Evolutionary conservation across 2,329 filamentous ascomycete species (phyloP).

Genomic region (Xylaria polymorpha): DNA sequence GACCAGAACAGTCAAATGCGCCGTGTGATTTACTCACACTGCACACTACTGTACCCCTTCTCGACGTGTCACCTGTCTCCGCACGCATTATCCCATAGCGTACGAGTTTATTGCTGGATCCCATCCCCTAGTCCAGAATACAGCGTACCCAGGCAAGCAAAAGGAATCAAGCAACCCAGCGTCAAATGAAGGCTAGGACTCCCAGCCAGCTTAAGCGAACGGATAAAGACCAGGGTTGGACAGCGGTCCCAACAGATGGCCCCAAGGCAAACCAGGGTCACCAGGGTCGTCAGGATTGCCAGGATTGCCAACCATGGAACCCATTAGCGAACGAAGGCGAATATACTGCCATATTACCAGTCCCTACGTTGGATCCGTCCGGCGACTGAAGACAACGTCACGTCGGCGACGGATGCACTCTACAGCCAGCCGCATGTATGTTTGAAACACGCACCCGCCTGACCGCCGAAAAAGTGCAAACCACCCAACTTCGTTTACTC

Average conservation of each 20-base stretch:
- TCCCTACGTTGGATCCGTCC: background rate
- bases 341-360: slow-evolving; percentile 4
- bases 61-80: slow-evolving; percentile 15
- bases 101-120: slow-evolving; percentile 1
- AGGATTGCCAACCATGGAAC: slow-evolving; percentile 1
- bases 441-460: slow-evolving; percentile 16
- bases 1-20: slow-evolving; percentile 13
- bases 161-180: slow-evolving; percentile 8
- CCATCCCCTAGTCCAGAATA: slow-evolving; percentile 14
- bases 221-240: slow-evolving; percentile 29
- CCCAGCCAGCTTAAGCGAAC: slow-evolving; percentile 31
- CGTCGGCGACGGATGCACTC: slow-evolving; percentile 10
- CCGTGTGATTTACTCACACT: background rate
- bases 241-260: slow-evolving; percentile 26
- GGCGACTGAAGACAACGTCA: slow-evolving; percentile 1
- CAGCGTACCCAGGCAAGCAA: background rate
- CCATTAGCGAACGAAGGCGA: slow-evolving; percentile 3
- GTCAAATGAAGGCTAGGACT: slow-evolving; percentile 19
- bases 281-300: background rate
- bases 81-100: background rate
- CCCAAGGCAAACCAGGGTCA: background rate
- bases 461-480: background rate
- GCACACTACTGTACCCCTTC: background rate
- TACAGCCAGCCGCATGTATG: slow-evolving; percentile 2
- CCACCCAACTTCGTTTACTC: background rate